Percentiles rank a stretch among this genome's conserved stretches.
Conservation (phyloP, 306 rosid species). For the Ormosia semicastrata region DNA sequence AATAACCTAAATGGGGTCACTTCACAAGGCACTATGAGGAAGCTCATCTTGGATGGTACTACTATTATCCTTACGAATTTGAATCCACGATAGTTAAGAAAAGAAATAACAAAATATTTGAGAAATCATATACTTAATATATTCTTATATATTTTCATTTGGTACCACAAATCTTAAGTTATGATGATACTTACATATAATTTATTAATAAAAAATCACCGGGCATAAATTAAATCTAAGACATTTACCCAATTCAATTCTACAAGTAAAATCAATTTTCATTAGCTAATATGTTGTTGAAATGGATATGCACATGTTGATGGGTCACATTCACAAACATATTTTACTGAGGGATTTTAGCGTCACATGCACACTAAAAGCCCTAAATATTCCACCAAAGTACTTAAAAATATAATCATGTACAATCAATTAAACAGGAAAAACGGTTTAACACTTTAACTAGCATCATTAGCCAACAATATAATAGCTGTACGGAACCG, state of each 20-base stretch:
- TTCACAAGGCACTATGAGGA: neutral
- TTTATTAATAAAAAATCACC: neutral
- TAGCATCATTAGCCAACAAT: neutral
- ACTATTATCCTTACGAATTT: neutral
- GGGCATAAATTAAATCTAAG: neutral
- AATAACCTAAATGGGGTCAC: neutral
- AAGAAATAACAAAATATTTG: no score
- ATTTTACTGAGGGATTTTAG: slow-evolving; percentile 8
- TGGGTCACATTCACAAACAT: neutral
- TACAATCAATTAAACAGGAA: neutral
- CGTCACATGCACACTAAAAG: neutral
- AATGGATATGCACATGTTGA: neutral
- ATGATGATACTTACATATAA: no score
- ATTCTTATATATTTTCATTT: no score
- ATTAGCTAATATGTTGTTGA: no score
- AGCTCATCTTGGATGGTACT: neutral
- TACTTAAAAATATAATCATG: neutral
- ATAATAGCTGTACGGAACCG: slow-evolving; percentile 27
- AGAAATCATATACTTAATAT: no score
- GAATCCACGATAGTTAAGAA: neutral
- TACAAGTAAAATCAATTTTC: no score
- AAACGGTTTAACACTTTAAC: slow-evolving; percentile 22
- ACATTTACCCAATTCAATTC: no score
- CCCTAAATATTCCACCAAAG: slow-evolving; percentile 19
- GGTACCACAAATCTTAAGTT: no score